These are phyloP conservation scores for Colletotrichum echinochloae DNA, from an alignment of 2,329 filamentous ascomycete genomes.

Conservation along the genomic window DNA sequence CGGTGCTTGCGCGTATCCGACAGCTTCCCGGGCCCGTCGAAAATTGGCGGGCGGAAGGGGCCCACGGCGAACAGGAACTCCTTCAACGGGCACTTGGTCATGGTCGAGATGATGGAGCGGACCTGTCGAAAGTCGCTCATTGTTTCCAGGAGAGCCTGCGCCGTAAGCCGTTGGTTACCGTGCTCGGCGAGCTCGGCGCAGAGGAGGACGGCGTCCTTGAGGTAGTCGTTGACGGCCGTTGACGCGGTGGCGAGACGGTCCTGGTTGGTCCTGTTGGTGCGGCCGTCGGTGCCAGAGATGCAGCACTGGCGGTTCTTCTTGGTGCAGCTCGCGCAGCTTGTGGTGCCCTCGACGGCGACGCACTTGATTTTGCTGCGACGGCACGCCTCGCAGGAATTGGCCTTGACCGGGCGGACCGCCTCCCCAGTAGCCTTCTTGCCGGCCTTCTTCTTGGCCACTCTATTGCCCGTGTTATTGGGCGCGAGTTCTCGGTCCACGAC, in stretches of 20 bases:
- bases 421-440: neutral
- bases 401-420: neutral
- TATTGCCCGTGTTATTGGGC: neutral
- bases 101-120: neutral
- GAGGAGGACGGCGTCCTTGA: neutral
- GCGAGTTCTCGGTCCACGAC: neutral
- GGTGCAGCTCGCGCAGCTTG: neutral
- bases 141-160: neutral
- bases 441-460: neutral
- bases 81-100: neutral
- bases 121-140: neutral
- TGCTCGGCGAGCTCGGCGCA: neutral
- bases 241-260: neutral
- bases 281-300: neutral
- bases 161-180: accelerated
- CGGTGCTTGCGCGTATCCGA: neutral
- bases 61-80: neutral
- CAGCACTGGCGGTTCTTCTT: neutral
- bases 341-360: neutral
- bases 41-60: neutral
- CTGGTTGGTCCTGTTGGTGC: slow-evolving; percentile 9
- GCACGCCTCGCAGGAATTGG: slow-evolving; percentile 2
- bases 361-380: slow-evolving; percentile 11
- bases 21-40: neutral
- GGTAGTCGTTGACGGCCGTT: neutral